Percentiles rank a stretch among this genome's conserved stretches.
These are phyloP conservation scores for Zea mays DNA, from an alignment of 176 grass and related monocot species.

Conservation along the genomic window Zm-B73-REFERENCE-NAM-5.0 NC_050103.1:85631501-85632000, in stretches of 20 bases:
- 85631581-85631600: background rate
- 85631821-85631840: background rate
- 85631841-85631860: background rate
- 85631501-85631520: background rate
- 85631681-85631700: slow-evolving; percentile 7
- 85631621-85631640: background rate
- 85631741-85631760: background rate
- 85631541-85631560: background rate
- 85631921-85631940: background rate
- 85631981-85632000: background rate
- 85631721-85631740: slow-evolving; percentile 4
- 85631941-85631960: background rate
- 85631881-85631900: background rate
- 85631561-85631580: slow-evolving; percentile 5
- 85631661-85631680: background rate
- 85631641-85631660: background rate
- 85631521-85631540: background rate
- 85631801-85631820: slow-evolving; percentile 9
- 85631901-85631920: background rate
- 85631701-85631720: background rate
- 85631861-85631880: background rate
- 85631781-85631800: background rate
- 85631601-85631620: background rate
- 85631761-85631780: background rate
- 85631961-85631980: background rate